Evolutionary conservation across 495 filamentous ascomycete genomes (phyloP).

Genomic region (Neurospora sp.): DNA sequence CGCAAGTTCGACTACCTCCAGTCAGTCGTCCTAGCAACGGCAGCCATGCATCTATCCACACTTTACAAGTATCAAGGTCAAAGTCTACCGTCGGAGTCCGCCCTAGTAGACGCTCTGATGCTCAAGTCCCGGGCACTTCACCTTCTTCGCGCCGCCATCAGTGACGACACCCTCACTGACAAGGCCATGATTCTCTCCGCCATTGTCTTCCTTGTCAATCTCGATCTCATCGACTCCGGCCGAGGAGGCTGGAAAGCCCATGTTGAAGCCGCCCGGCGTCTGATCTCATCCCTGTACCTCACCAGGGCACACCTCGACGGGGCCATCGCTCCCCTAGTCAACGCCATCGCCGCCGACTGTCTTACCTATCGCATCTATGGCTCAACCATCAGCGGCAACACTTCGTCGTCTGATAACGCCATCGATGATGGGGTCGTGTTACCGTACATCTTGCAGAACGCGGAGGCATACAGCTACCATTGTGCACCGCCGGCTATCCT

Average conservation of each 20-base stretch:
- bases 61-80: slow-evolving; percentile 13
- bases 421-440: slow-evolving; percentile 17
- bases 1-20: slow-evolving; percentile 33
- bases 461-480: slow-evolving; percentile 37
- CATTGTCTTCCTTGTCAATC: slow-evolving; percentile 46
- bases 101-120: slow-evolving; percentile 36
- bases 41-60: slow-evolving; percentile 44
- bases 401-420: slow-evolving; percentile 2
- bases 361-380: slow-evolving; percentile 34
- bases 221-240: slow-evolving; percentile 47
- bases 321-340: slow-evolving; percentile 22
- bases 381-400: slow-evolving; percentile 16
- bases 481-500: slow-evolving; percentile 35
- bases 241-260: slow-evolving; percentile 45
- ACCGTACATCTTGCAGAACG: slow-evolving; percentile 23
- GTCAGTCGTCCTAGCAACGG: slow-evolving; percentile 42
- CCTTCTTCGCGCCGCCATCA: slow-evolving; percentile 27
- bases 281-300: slow-evolving; percentile 24
- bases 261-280: slow-evolving; percentile 36
- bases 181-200: slow-evolving; percentile 36
- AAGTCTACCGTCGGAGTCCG: slow-evolving; percentile 14
- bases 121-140: slow-evolving; percentile 40
- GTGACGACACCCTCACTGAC: slow-evolving; percentile 19
- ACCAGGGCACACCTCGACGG: slow-evolving; percentile 15
- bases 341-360: slow-evolving; percentile 35